These are phyloP conservation scores for Penstemon davidsonii DNA, from an alignment of 257 asterid species.

Conservation along the genomic window DNA sequence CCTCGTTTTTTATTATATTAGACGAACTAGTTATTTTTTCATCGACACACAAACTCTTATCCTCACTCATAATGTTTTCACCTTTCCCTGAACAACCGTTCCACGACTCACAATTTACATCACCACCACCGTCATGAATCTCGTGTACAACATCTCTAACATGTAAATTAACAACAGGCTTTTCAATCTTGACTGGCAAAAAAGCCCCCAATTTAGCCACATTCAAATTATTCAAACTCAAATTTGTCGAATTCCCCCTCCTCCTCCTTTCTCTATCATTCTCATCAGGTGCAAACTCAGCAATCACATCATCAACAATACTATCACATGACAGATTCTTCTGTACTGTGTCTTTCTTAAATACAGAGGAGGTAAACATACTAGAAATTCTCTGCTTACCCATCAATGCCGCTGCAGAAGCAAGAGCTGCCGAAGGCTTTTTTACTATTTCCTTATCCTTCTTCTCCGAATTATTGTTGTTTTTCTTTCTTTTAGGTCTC, in stretches of 20 bases:
- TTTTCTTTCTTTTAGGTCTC: conserved; percentile 60
- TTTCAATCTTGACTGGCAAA: conserved; percentile 45
- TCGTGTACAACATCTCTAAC: conserved; percentile 33
- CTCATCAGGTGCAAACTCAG: conserved; percentile 92
- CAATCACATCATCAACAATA: conserved; percentile 82
- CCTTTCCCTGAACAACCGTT: conserved; percentile 23
- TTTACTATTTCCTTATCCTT: conserved; percentile 53
- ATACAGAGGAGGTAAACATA: conserved; percentile 80
- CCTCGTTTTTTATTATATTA: conserved; percentile 28
- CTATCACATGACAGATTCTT: conserved; percentile 65
- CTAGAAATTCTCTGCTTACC: conserved; percentile 83
- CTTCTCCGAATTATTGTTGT: conserved; percentile 49
- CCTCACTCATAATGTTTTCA: conserved; percentile 26
- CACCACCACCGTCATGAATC: conserved; percentile 23
- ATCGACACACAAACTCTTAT: conserved; percentile 11
- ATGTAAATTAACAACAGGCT: conserved; percentile 37
- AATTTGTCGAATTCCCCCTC: conserved; percentile 38
- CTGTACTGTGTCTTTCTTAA: conserved; percentile 56
- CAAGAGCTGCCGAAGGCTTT: conserved; percentile 63
- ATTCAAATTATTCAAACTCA: conserved; percentile 26
- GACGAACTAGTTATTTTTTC: conserved; percentile 26
- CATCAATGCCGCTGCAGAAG: conserved; percentile 84
- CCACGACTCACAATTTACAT: conserved; percentile 31
- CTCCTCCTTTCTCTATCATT: conserved; percentile 76
- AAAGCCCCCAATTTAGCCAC: conserved; percentile 22